Evolutionary conservation across 352 stramenopile genomes (phyloP), one percentile per base, ranked within the genome.

Genomic region (Globisporangium sylvaticum): DNA sequence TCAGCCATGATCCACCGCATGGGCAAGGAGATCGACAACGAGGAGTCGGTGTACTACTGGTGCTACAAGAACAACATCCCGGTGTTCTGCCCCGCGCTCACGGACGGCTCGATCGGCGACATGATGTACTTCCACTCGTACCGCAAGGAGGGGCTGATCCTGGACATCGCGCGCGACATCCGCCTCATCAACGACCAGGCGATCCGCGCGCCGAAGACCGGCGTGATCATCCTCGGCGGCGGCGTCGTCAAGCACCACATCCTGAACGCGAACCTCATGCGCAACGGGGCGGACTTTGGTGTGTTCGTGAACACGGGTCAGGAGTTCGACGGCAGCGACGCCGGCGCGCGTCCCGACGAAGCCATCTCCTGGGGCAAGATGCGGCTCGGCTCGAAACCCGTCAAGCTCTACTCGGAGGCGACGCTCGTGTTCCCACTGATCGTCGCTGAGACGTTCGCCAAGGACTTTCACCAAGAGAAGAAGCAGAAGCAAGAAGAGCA

Each of bases 41-140:
- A 97, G 64, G 92, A 98, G 3, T 99, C 95, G 48, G 97, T 99
- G 42, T 98, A 99, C 73, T 99, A 99, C 80, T 99, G 98, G 98
- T 93, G 87, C 57, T 95, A 97, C 69, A 99, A 98, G 82, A 99
- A 99, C 85, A 78, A 99, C 71, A 99, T 99, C 74, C 98, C 98
- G 6, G 95, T 99, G 7, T 99, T 99, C 77, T 99, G 97, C 74
- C 98, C 98, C 0, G 97, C 97, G 15, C 80, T 99, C 48, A 99
- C 98, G 37, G 98, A 99, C 79, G 98, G 98, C 55, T 98, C 91
- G 50, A 96, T 99, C 64, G 98, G 98, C 42, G 98, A 99, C 75
- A 99, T 99, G 98, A 92, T 99, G n/a, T 99, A 99, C 86, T 99
- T 99, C 74, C 97, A 99, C 78, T 99, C 95, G 64, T 99, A 99